Evolutionary conservation across 371 early-diverging fungal species (phyloP), one percentile per base, ranked within the genome.

Genomic region (Actinomucor elegans): DNA sequence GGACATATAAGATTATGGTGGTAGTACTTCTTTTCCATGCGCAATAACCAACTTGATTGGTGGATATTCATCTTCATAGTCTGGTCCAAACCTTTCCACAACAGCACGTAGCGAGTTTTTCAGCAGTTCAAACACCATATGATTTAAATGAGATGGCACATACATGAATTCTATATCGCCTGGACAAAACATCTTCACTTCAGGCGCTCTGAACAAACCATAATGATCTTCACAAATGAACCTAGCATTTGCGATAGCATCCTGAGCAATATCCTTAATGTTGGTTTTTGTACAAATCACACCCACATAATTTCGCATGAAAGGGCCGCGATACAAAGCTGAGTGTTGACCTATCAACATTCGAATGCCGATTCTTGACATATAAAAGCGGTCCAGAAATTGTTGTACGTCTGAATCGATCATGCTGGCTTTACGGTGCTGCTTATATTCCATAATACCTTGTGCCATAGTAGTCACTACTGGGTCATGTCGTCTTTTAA

Each of bases 361-460:
- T 54, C 98, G 89, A 58, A 98, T 96, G 14, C 98, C 98, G 56
- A 98, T 98, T 36, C 98, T 90, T 23, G 94, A 94, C 88, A 96
- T 88, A 77, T 96, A 96, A 73, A 98, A 98, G n/a, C 96, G 86
- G 73, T 96, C 97, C 56, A 98, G 73, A 64, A 98, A 98, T 23
- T 83, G 79, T 70, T 98, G 96, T 1, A 96, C 80, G 41, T 88
- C 92, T 32, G 83, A 80, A 67, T 94, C 93, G 18, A 93, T 83
- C 32, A 69, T 51, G 17, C 69, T 66, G 1, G 75, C 71, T 40
- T 70, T 77, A 56, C 64, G 82, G 55, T 70, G 70, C 47, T 89
- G 81, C 67, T 97, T 96, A 69, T 92, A 92, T 70, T 97, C 96
- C 46, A 89, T 73, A 31, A 97, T 91, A 21, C 98, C 98, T 63